Conservation (phyloP, 75 land plant genomes). For the Picea sitchensis region DNA sequence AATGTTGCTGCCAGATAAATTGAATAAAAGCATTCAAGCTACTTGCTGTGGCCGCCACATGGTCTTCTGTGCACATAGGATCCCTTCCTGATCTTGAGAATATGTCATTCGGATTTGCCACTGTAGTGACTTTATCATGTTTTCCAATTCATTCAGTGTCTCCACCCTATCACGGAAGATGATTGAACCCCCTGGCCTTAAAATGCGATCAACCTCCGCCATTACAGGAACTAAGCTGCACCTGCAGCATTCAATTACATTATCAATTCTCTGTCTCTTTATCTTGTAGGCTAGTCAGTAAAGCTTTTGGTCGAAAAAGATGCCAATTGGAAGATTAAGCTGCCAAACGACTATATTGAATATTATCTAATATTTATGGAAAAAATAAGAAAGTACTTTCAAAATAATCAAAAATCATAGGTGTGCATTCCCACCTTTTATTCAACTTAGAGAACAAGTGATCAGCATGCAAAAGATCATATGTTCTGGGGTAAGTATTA, state of each 20-base stretch:
- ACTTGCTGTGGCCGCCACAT: constrained; percentile 43
- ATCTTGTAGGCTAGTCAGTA: not conserved
- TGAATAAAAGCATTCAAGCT: no score
- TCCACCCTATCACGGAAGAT: constrained; percentile 38
- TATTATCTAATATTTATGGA: not conserved
- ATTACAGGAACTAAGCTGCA: constrained; percentile 32
- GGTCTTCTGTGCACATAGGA: constrained; percentile 57
- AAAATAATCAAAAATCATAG: not conserved
- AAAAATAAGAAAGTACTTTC: not conserved
- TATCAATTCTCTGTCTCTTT: not conserved
- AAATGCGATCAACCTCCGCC: constrained; percentile 46
- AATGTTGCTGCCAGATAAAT: no score
- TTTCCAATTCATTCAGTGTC: constrained; percentile 24
- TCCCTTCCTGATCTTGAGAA: constrained; percentile 43
- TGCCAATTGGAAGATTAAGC: not conserved
- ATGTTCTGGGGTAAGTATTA: constrained; percentile 45
- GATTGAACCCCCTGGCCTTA: constrained; percentile 49
- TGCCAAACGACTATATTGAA: not conserved
- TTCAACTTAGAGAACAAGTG: constrained; percentile 30
- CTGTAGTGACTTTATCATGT: constrained; percentile 28
- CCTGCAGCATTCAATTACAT: constrained; percentile 20
- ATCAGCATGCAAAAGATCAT: constrained; percentile 46
- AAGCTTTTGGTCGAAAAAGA: not conserved
- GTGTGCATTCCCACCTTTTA: constrained; percentile 17
- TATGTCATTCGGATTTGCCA: constrained; percentile 45